Conservation (phyloP, 2,329 filamentous ascomycete genomes). For the Camptophora hylomeconis region DNA sequence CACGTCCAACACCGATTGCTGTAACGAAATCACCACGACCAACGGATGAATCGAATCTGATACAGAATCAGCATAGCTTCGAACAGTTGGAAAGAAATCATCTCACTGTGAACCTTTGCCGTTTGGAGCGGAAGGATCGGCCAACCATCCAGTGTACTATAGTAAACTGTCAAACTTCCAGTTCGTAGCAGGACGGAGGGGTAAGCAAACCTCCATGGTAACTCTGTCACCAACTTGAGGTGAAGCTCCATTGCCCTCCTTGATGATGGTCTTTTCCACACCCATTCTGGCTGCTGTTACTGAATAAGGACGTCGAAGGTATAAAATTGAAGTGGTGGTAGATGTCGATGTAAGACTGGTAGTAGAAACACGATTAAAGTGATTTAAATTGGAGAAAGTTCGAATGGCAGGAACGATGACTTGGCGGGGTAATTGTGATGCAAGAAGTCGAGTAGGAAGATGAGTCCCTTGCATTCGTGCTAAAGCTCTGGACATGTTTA, state of each 20-base stretch:
- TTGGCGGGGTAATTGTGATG: too few relatives aligned
- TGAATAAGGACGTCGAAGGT: too few relatives aligned
- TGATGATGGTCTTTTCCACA: slow-evolving; percentile 5
- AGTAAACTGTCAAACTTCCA: neutral
- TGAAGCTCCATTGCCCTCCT: slow-evolving; percentile 3
- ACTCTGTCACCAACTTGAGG: slow-evolving; percentile 60
- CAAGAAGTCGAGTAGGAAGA: too few relatives aligned
- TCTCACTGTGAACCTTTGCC: slow-evolving; percentile 2
- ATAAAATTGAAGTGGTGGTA: too few relatives aligned
- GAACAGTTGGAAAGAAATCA: neutral
- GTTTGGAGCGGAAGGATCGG: neutral
- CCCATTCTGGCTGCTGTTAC: slow-evolving; percentile 1
- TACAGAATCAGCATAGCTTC: slow-evolving; percentile 1
- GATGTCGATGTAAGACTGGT: too few relatives aligned
- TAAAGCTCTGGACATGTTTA: too few relatives aligned
- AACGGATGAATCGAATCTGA: slow-evolving; percentile 79
- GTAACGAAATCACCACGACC: slow-evolving; percentile 64
- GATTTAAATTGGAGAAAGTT: too few relatives aligned
- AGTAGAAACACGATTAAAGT: too few relatives aligned
- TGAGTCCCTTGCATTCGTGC: too few relatives aligned
- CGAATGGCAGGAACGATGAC: too few relatives aligned
- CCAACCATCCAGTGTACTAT: slow-evolving; percentile 3
- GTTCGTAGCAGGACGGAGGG: too few relatives aligned
- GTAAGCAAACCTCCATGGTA: slow-evolving; percentile 68
- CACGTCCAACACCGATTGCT: slow-evolving; percentile 65